Base-by-base conservation (phyloP, 805 yeast species). In the Wickerhamiella azyma region DNA sequence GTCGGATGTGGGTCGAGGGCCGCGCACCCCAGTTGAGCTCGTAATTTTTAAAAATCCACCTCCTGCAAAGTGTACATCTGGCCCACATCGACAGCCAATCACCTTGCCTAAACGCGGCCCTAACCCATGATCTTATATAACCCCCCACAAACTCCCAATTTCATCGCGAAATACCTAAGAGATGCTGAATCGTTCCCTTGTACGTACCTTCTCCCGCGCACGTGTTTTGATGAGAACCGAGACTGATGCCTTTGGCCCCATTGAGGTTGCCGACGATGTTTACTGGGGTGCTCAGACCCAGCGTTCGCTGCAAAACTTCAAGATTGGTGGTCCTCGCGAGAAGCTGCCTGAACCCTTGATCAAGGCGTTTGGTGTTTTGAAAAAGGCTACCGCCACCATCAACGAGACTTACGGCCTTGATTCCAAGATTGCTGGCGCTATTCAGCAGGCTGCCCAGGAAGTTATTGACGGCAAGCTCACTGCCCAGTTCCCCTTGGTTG, bases 281-380 rank as follows among this genome's bases (percentile, higher is more conserved):
- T 89, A 89, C 74, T 89, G 96, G 89, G 98, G 98, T 50, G 97
- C 97, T 39, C 98, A 92, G 69, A 92, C 98, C 51, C 71, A 68
- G 60, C 78, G 97, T 68, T 88, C 97, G 17, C 74, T 77, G 55
- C 81, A 79, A 67, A 92, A 92, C 75, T 92, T 92, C 74, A 83
- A 86, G 67, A 92, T 92, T 59, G 98, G 98, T 54, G 96, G 96
- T 49, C 72, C 74, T 14, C 77, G 86, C 55, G 97, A 92, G 63
- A 74, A 75, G 52, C 80, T 89, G 81, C 97, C 97, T 45, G 78
- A 77, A 56, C 96, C 97, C 26, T 74, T 92, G 47, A 79, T 92
- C 55, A 75, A 73, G 55, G 94, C 98, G 2, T 92, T 89, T 60
- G 98, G 98, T 67, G 65, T 89, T 43, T 73, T 92, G 66, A 89